Evolutionary conservation across 2,329 filamentous ascomycete genomes (phyloP).

Genomic region (Trichoderma koningii): DNA sequence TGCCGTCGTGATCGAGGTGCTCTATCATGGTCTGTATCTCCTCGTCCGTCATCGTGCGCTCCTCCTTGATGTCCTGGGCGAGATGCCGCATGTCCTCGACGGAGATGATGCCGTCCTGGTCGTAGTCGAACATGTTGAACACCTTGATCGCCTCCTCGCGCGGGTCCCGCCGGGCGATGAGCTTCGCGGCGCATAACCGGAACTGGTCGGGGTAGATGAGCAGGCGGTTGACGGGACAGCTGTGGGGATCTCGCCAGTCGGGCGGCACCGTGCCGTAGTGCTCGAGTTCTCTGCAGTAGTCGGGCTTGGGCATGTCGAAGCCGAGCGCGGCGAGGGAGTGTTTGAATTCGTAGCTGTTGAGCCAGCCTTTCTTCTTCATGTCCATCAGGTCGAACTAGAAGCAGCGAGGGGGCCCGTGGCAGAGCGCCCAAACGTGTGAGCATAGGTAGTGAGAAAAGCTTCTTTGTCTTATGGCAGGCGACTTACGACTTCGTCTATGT

Average conservation of each 20-base stretch:
- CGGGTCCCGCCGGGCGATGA: slow-evolving; percentile 81
- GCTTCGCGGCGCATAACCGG: slow-evolving; percentile 72
- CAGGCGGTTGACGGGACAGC: slow-evolving; percentile 48
- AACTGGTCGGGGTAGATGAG: slow-evolving; percentile 59
- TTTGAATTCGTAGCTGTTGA: slow-evolving; percentile 98
- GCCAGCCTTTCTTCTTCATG: slow-evolving; percentile 88
- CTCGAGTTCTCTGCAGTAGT: slow-evolving; percentile 79
- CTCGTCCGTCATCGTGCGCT: slow-evolving; percentile 78
- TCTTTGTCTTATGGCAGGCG: background rate
- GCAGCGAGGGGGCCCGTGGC: slow-evolving; percentile 29
- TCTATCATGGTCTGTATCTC: slow-evolving; percentile 96
- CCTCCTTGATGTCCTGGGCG: slow-evolving; percentile 85
- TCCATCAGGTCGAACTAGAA: slow-evolving; percentile 89
- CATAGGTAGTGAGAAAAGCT: too few species aligned
- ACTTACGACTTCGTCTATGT: slow-evolving; percentile 89
- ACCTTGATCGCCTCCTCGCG: slow-evolving; percentile 88
- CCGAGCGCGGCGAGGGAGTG: slow-evolving; percentile 94
- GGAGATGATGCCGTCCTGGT: slow-evolving; percentile 87
- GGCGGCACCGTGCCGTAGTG: slow-evolving; percentile 74
- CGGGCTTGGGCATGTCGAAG: slow-evolving; percentile 84
- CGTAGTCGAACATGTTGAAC: slow-evolving; percentile 90
- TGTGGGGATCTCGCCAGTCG: slow-evolving; percentile 53
- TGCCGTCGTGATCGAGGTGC: slow-evolving; percentile 93
- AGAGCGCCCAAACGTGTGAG: background rate
- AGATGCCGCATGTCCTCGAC: slow-evolving; percentile 85